Evolutionary conservation across 2,329 filamentous ascomycete genomes (phyloP).

Genomic region (Diaporthe batatas): DNA sequence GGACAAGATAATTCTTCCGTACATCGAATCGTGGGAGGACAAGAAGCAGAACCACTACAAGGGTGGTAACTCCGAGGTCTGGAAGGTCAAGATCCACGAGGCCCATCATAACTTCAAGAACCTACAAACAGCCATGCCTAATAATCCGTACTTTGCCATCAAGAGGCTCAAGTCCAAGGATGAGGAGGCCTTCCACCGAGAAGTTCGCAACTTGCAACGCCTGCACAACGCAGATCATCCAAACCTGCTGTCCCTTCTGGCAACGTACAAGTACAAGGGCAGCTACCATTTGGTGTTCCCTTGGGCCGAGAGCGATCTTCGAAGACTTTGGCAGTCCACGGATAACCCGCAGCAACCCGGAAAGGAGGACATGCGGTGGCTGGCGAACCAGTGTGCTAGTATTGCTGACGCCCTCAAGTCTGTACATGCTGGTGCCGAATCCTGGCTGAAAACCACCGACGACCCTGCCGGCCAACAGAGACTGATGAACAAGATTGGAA

Average conservation of each 20-base stretch:
- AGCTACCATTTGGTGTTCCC: constrained; percentile 43
- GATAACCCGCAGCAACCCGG: constrained; percentile 40
- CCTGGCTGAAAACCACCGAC: constrained; percentile 37
- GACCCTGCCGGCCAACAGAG: constrained; percentile 39
- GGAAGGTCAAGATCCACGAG: constrained; percentile 42
- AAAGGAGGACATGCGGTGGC: constrained; percentile 41
- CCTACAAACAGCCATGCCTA: constrained; percentile 33
- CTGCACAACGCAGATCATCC: constrained; percentile 42
- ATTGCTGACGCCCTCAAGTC: constrained; percentile 42
- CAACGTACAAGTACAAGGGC: constrained; percentile 42
- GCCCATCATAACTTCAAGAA: constrained; percentile 42
- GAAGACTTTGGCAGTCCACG: constrained; percentile 41
- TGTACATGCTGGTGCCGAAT: constrained; percentile 42
- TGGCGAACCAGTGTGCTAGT: constrained; percentile 41
- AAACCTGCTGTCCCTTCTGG: constrained; percentile 41
- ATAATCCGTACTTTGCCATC: constrained; percentile 42
- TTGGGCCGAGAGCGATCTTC: constrained; percentile 42
- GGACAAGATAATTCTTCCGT: constrained; percentile 40
- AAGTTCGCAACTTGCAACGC: constrained; percentile 42
- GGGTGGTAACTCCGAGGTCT: constrained; percentile 43
- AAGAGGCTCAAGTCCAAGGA: constrained; percentile 42
- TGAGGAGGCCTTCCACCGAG: constrained; percentile 41
- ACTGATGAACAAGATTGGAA: constrained; percentile 42
- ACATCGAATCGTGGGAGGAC: constrained; percentile 40
- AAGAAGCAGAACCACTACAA: constrained; percentile 41